phyloP scores from a whole-genome alignment of 805 yeast genomes.

The Priceomyces castillae region DNA sequence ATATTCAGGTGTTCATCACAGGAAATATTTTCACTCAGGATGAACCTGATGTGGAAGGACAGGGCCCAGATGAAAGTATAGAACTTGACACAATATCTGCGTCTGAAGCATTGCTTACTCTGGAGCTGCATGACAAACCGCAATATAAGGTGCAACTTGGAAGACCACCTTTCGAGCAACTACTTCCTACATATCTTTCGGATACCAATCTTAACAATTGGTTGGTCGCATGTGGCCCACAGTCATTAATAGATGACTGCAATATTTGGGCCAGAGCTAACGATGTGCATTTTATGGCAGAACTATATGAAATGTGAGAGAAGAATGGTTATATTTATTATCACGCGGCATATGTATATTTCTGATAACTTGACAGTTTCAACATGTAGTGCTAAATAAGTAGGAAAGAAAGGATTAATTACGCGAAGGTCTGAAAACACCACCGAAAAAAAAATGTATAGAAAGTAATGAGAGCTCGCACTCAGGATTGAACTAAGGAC shows the following conservation, averaged over 20 bases:
- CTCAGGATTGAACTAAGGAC: conserved; percentile 97
- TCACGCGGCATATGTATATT: too few species aligned
- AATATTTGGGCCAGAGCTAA: conserved; percentile 32
- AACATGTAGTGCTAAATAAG: too few species aligned
- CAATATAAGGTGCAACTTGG: conserved; percentile 25
- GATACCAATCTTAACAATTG: conserved; percentile 42
- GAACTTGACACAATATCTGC: conserved; percentile 23
- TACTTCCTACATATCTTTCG: conserved; percentile 29
- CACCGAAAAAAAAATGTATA: too few species aligned
- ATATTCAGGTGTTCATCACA: conserved; percentile 41
- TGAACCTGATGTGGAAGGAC: conserved; percentile 13
- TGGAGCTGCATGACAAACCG: conserved; percentile 7
- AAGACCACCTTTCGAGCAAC: conserved; percentile 42
- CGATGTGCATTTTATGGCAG: conserved; percentile 41
- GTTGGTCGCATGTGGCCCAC: conserved; percentile 62
- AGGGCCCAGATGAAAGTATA: conserved; percentile 12
- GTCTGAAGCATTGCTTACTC: conserved; percentile 11
- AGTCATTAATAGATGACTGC: conserved; percentile 40
- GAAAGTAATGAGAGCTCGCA: conserved; percentile 80
- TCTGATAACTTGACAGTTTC: too few species aligned
- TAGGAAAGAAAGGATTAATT: too few species aligned
- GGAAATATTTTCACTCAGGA: conserved; percentile 7
- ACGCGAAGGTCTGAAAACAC: too few species aligned
- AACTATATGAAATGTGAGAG: conserved; percentile 42
- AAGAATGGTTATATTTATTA: too few species aligned